Evolutionary conservation across 2,329 filamentous ascomycete species (phyloP), one percentile per base, ranked within the genome.

Genomic region (Dactylellina cionopaga): DNA sequence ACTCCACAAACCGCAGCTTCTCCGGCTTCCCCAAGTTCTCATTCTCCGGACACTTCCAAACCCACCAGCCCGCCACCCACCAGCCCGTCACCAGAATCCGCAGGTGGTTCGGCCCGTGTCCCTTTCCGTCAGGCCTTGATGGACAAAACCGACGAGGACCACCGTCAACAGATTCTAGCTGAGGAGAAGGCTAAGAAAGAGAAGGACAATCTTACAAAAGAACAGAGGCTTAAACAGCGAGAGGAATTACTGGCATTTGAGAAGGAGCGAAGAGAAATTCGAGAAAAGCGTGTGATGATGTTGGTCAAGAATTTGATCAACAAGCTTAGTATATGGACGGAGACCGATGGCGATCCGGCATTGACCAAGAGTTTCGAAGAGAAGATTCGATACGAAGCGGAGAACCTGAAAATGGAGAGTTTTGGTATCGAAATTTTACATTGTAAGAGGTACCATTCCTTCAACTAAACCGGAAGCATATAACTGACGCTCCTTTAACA

Each of bases 361-460:
- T 92, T 97, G 70, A 98, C 94, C 31, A 83, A 83, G 66, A 91
- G 95, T 0, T 99, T 98, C 84, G 89, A 93, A 80, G 92, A 94
- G 80, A 97, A 99, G 86, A 97, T 91, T 76, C 87, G 89, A 39
- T 88, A 98, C 39, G 95, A 99, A 82, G 92, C 96, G 24, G 95
- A 99, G 83, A 96, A 98, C 79, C 84, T 99, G 77, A 99, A 98
- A 85, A 99, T 99, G 92, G 95, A 99, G 82, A 96, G 91, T 0
- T 99, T 99, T 77, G 95, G 95, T 55, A 85, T 99, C 41, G 95
- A 99, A 77, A 77, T 77, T 54, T 56, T 77, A 39, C 76, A 77
- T 60, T 74, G 76, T 77, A 47, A 63, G 75, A 69, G 13, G n/a
- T n/a, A n/a, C n/a, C 17, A 68, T 33, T 22, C 39, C 27, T 17